Evolutionary conservation across 1,284 basidiomycete species (phyloP).

Genomic region (Moniliophthora roreri): DNA sequence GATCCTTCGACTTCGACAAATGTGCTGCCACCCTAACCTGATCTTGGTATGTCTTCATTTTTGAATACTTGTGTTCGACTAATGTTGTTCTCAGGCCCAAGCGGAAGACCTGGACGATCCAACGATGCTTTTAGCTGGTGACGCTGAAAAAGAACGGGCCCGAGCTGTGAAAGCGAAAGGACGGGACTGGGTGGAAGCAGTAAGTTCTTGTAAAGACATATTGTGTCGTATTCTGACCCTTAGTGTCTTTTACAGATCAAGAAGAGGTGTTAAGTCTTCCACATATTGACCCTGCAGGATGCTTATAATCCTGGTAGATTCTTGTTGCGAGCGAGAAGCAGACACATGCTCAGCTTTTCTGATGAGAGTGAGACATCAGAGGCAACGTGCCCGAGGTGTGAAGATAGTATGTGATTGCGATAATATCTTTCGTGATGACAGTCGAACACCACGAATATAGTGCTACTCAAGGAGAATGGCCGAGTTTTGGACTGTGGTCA

Average conservation of each 20-base stretch:
- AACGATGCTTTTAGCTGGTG: constrained; percentile 43
- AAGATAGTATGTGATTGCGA: constrained; percentile 41
- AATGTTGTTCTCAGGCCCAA: constrained; percentile 28
- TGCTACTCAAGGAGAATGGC: constrained; percentile 47
- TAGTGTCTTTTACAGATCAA: constrained; percentile 32
- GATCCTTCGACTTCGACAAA: constrained; percentile 66
- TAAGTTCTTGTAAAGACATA: constrained; percentile 24
- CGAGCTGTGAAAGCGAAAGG: constrained; percentile 61
- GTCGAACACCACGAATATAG: constrained; percentile 26
- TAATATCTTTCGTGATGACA: too few species aligned
- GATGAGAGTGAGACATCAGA: constrained; percentile 34
- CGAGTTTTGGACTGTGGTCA: constrained; percentile 58
- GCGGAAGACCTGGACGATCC: constrained; percentile 50
- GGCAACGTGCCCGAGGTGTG: constrained; percentile 49
- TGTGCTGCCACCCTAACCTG: constrained; percentile 66
- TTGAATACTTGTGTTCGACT: neutral
- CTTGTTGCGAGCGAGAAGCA: constrained; percentile 43
- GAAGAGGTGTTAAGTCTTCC: constrained; percentile 27
- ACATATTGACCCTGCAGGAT: neutral
- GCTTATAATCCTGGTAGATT: constrained; percentile 31
- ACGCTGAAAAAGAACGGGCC: constrained; percentile 52
- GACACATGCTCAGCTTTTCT: constrained; percentile 37
- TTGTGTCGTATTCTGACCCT: neutral
- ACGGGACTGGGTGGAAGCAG: constrained; percentile 47
- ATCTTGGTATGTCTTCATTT: constrained; percentile 44